Evolutionary conservation across 305 asterid species (phyloP).

Genomic region (Salvia sclarea): DNA sequence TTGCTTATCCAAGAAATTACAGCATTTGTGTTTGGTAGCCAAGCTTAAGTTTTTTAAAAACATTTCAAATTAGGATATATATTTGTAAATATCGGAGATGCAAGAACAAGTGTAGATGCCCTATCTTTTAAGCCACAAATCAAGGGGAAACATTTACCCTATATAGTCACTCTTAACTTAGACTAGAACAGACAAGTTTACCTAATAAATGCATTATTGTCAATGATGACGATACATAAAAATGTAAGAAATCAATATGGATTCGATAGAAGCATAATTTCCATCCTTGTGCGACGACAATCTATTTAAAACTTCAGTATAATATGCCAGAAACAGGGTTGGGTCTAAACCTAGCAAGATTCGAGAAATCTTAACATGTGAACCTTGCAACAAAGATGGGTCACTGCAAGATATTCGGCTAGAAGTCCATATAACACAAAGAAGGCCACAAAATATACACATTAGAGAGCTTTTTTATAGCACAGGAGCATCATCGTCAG

Average conservation of each 20-base stretch:
- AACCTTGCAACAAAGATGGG: slow-evolving; percentile 9
- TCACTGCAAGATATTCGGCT: not conserved
- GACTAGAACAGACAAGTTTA: not conserved
- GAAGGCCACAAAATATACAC: not conserved
- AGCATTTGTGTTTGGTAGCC: not conserved
- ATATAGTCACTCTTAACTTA: not conserved
- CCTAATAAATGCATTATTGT: not conserved
- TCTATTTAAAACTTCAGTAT: not conserved
- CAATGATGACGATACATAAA: not conserved
- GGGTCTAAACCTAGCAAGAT: not conserved
- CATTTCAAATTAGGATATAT: not conserved
- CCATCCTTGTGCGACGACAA: not conserved
- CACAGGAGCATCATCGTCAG: not conserved
- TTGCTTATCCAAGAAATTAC: not conserved
- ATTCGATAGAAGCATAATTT: not conserved
- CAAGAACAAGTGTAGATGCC: not conserved
- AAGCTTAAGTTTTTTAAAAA: not conserved
- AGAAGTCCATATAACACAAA: not conserved
- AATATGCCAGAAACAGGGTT: slow-evolving; percentile 9
- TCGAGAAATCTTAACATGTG: not conserved
- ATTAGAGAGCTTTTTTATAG: not conserved
- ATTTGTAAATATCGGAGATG: not conserved
- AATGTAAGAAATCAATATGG: slow-evolving; percentile 10
- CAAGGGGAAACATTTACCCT: not conserved
- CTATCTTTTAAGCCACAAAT: not conserved